phyloP scores from a whole-genome alignment of 2,329 filamentous ascomycete species.

The Sporothrix phasma region DNA sequence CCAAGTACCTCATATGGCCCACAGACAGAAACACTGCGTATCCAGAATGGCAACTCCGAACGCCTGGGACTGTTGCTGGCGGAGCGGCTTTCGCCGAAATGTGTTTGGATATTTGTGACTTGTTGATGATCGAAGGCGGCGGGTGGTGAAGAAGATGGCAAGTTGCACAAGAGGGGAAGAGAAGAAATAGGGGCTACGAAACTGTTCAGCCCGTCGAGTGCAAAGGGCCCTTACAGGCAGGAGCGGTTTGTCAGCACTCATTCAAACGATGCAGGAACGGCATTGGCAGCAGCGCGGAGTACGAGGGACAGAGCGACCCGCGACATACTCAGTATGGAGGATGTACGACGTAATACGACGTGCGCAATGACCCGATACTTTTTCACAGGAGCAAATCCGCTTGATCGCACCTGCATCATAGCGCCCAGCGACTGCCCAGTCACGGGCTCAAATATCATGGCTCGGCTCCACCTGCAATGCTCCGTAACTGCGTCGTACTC shows the following conservation, averaged over 20 bases:
- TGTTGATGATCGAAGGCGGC: neutral
- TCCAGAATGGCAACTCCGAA: neutral
- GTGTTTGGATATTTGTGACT: neutral
- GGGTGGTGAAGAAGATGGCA: neutral
- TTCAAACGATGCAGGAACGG: no score
- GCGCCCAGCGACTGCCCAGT: neutral
- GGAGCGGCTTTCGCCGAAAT: neutral
- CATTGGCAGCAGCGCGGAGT: no score
- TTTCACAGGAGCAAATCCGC: no score
- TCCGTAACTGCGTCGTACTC: neutral
- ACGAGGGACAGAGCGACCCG: neutral
- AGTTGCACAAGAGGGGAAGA: neutral
- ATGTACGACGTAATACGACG: no score
- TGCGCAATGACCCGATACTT: neutral
- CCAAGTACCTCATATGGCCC: neutral
- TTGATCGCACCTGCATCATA: neutral
- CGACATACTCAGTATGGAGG: neutral
- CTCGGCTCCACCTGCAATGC: slow-evolving; percentile 1
- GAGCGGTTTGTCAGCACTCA: no score
- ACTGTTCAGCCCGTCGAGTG: neutral
- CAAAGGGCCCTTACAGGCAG: neutral
- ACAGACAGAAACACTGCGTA: neutral
- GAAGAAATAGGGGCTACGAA: neutral
- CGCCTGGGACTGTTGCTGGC: neutral
- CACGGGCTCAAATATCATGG: neutral